A percentile compares a stretch with the other conserved stretches of the same genome.
These are phyloP conservation scores for Oidiodendron maius DNA, from an alignment of 495 filamentous ascomycete genomes.

Conservation along the genomic window DNA sequence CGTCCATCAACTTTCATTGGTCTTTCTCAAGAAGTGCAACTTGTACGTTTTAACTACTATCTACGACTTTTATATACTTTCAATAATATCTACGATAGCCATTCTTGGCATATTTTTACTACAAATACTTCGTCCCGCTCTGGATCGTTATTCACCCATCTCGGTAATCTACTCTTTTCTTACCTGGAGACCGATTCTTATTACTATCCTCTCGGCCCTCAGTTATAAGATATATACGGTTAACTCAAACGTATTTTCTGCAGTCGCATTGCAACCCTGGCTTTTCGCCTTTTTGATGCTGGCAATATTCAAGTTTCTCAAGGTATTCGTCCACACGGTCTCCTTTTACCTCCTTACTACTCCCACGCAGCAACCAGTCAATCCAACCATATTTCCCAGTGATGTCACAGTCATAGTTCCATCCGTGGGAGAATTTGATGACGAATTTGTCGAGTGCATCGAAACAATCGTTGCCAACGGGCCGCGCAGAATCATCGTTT, in stretches of 20 bases:
- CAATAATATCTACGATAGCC: not conserved
- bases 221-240: not conserved
- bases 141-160: not conserved
- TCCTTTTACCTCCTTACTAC: constrained; percentile 35
- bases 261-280: not conserved
- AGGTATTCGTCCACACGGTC: constrained; percentile 37
- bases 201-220: not conserved
- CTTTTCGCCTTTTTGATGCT: constrained; percentile 5
- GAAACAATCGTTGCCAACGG: constrained; percentile 23
- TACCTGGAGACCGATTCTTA: not conserved
- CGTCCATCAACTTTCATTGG: no score
- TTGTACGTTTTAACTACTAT: not conserved
- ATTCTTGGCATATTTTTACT: not conserved
- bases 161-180: not conserved
- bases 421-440: constrained; percentile 35
- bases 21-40: no score
- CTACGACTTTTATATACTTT: not conserved
- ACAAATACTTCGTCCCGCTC: not conserved
- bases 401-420: constrained; percentile 53
- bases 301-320: constrained; percentile 20
- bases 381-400: constrained; percentile 29
- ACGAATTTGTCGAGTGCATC: constrained; percentile 30
- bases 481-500: constrained; percentile 24
- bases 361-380: constrained; percentile 24
- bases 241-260: not conserved